Evolutionary conservation across 352 stramenopile species (phyloP), one percentile per base, ranked within the genome.

Genomic region (Globisporangium cystogenes): DNA sequence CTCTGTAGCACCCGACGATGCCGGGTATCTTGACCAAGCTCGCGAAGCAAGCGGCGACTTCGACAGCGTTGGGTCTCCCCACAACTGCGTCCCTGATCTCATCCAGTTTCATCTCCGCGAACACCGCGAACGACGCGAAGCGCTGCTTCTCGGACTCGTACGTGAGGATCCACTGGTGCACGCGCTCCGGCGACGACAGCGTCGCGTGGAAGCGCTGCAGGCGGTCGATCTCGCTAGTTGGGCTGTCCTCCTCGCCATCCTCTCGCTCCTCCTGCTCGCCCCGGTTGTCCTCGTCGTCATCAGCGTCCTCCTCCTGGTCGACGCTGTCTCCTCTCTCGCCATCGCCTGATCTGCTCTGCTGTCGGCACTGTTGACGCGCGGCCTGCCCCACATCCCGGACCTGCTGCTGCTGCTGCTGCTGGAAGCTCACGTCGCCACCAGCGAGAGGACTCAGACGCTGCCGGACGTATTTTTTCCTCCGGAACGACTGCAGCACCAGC

Each of bases 11-110:
- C 1, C 77, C 78, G 15, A 93, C 70, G 27, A 93, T 82, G 0
- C 82, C 82, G 15, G 82, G 80, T 64, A 93, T 87, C 45, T 91
- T 90, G 20, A 86, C 55, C 37, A 93, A 62, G 26, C 77, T 89
- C 10, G 82, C 82, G 53, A 81, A 90, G 48, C 80, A 91, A 1
- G 77, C 80, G 1, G 82, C 82, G 33, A 71, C 76, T 52, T 93
- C 80, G 15, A 93, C 70, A 0, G 78, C 73, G 49, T 87, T 90
- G 0, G 82, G 82, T 10, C 80, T 67, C 3, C 74, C 78, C 4
- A 68, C 65, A 3, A 84, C 87, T 26, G 60, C 61, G 42, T 76
- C 72, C 26, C 81, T 69, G n/a, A 93, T 77, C 27, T 91, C 68
- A 29, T 93, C 78, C 16, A 93, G 55, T 50, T 93, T 93, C 31